Conservation (phyloP, 179 eudicot genomes). For the Spinacia oleracea region DNA sequence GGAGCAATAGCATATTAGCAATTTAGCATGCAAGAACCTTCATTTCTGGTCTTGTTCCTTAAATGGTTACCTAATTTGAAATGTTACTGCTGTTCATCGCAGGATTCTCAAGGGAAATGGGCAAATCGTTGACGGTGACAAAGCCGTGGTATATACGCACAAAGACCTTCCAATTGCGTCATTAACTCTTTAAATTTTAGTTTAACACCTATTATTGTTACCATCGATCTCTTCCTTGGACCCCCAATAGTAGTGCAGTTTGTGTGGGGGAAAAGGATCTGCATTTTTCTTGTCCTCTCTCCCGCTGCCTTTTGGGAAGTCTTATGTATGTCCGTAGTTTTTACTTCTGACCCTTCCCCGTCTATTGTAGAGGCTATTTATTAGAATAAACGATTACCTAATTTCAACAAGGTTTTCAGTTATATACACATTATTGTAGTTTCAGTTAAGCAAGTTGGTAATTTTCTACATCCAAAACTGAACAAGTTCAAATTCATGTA, state of each 20-base stretch:
- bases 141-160: constrained; percentile 71
- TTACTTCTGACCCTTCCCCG: constrained; percentile 8
- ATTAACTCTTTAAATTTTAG: constrained; percentile 5
- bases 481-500: too few species aligned
- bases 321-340: constrained; percentile 21
- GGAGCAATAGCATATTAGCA: too few species aligned
- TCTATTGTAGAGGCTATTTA: constrained; percentile 23
- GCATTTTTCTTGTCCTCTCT: constrained; percentile 29
- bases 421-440: too few species aligned
- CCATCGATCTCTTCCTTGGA: too few species aligned
- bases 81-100: constrained; percentile 13
- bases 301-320: constrained; percentile 38
- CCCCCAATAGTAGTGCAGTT: constrained; percentile 38
- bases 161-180: constrained; percentile 48
- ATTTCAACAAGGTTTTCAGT: not conserved
- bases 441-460: too few species aligned
- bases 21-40: not conserved
- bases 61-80: not conserved
- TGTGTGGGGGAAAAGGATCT: constrained; percentile 25
- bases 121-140: constrained; percentile 80
- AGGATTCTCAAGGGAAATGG: constrained; percentile 86
- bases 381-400: constrained; percentile 22
- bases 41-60: not conserved
- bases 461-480: not conserved
- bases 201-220: not conserved